Percentiles rank a stretch among this genome's conserved stretches.
These are phyloP conservation scores for Barnettozyma wickerhamii DNA, from an alignment of 805 yeast species.

Conservation along the genomic window DNA sequence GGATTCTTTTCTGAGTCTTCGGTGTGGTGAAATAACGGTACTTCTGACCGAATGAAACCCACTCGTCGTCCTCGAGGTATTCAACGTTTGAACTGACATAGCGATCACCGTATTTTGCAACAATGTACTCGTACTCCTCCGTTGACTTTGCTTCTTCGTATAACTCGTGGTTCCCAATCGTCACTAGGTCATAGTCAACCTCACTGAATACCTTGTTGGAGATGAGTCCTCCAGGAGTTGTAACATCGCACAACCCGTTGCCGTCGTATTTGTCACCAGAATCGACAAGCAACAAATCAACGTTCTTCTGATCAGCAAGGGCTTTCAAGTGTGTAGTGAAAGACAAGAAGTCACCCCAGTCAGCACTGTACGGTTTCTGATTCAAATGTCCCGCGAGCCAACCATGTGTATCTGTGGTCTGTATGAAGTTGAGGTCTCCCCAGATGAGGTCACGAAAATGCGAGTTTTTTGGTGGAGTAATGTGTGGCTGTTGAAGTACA, in stretches of 20 bases:
- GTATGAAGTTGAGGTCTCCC: conserved; percentile 79
- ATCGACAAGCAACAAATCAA: conserved; percentile 73
- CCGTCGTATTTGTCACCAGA: conserved; percentile 96
- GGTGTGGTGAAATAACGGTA: conserved; percentile 64
- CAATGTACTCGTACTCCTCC: conserved; percentile 61
- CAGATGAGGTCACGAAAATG: conserved; percentile 50
- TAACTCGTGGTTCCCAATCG: conserved; percentile 90
- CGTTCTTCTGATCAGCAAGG: conserved; percentile 39
- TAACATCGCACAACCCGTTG: conserved; percentile 81
- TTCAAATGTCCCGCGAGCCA: conserved; percentile 91
- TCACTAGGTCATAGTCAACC: conserved; percentile 69
- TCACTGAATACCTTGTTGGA: conserved; percentile 60
- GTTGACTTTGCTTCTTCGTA: conserved; percentile 60
- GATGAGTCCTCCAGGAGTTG: conserved; percentile 62
- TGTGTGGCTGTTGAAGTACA: conserved; percentile 26
- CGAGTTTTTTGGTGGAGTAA: conserved; percentile 29
- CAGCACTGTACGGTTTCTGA: conserved; percentile 72
- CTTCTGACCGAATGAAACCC: conserved; percentile 64
- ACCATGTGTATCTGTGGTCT: conserved; percentile 96
- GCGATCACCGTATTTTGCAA: conserved; percentile 52
- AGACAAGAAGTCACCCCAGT: conserved; percentile 89
- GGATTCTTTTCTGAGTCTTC: conserved; percentile 43
- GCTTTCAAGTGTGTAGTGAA: conserved; percentile 51
- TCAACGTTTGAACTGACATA: conserved; percentile 76
- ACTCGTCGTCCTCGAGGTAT: conserved; percentile 39